phyloP scores from a whole-genome alignment of 2,329 filamentous ascomycete species.

The Zymoseptoria crescenta region DNA sequence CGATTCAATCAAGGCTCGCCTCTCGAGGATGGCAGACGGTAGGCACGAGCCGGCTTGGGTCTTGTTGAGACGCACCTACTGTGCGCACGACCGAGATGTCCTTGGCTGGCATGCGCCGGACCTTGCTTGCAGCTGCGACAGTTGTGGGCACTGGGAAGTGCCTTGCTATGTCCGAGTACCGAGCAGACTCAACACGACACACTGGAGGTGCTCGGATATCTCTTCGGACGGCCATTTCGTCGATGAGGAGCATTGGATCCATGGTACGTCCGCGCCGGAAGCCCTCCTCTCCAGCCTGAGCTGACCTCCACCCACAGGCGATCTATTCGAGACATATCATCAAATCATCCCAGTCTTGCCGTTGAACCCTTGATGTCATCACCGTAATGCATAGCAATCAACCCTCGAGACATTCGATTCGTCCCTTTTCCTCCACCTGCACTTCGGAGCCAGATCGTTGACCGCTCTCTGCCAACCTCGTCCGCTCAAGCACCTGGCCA shows the following conservation, averaged over 20 bases:
- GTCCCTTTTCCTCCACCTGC: not conserved
- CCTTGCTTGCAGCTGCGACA: constrained; percentile 16
- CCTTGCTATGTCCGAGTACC: constrained; percentile 14
- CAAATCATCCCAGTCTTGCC: constrained; percentile 11
- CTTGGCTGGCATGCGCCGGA: constrained; percentile 11
- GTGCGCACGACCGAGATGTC: constrained; percentile 15
- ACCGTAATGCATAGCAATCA: constrained; percentile 6
- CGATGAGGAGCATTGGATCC: constrained; percentile 12
- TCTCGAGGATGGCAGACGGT: constrained; percentile 6
- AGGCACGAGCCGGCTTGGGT: constrained; percentile 11
- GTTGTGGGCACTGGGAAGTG: constrained; percentile 16
- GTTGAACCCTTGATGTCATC: constrained; percentile 3
- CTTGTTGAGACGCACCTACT: constrained; percentile 11
- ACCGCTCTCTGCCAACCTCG: not conserved
- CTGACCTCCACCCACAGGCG: not conserved
- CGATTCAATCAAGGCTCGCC: constrained; percentile 8
- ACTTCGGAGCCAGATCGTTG: not conserved
- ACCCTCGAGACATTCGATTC: not conserved
- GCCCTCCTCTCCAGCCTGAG: not conserved
- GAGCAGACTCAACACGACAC: constrained; percentile 5
- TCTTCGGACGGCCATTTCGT: constrained; percentile 8
- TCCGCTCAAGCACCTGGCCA: constrained; percentile 11
- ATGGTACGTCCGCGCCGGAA: not conserved
- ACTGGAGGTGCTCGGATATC: constrained; percentile 6
- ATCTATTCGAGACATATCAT: constrained; percentile 6